Evolutionary conservation across 805 yeast species (phyloP), one percentile per base, ranked within the genome.

Genomic region (Saturnispora sekii): DNA sequence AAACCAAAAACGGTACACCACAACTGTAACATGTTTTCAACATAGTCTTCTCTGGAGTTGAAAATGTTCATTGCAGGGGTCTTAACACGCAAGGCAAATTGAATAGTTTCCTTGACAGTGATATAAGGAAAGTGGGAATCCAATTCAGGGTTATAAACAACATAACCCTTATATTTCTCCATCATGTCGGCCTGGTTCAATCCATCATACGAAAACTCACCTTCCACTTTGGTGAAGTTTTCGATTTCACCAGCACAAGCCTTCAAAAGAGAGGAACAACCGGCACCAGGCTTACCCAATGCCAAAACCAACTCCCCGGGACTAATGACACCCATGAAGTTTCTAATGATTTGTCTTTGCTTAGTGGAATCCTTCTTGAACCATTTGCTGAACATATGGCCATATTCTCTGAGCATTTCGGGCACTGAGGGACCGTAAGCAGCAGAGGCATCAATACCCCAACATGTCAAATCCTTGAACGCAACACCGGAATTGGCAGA

Each of bases 101-200:
- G 68, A 46, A 84, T 65, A 10, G 93, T 84, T 58, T 83, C 81
- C 44, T 79, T 76, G 32, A 83, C 90, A 1, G 87, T 82, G 51
- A 83, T 66, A 51, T 79, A 80, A 10, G 93, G 90, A 65, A 81
- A 81, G 61, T 83, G 93, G 48, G 72, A 73, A 58, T 83, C 93
- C 46, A 79, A 64, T 61, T 75, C 81, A 32, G 79, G 79, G 53
- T 74, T 74, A 58, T 77, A 77, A 38, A 77, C 64, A 40, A 77
- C 62, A 51, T 76, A 84, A 48, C 60, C 70, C 51, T 74, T 74
- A 64, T 68, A 82, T 35, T 66, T 58, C 48, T 69, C 60, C 64
- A 79, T 65, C 80, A 83, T 77, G 49, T 79, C 83, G 32, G 64
- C 51, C 55, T 75, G 81, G 15, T 68, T 56, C 42, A 81, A 65